Conservation (phyloP, 2,329 filamentous ascomycete genomes). For the Aspergillus sergii region DNA sequence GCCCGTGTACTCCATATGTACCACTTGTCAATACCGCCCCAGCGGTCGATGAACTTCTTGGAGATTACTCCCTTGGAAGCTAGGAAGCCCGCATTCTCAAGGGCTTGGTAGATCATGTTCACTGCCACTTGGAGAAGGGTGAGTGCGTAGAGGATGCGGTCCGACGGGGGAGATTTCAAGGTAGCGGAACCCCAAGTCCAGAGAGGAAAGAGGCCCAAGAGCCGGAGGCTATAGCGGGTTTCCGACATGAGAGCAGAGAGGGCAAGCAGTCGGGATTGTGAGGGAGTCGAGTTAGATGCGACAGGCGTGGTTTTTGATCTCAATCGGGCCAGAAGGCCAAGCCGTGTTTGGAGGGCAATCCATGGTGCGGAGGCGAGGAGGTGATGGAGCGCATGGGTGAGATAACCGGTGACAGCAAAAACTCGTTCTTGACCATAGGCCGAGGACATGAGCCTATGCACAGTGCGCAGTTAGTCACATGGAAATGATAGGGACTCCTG, state of each 20-base stretch:
- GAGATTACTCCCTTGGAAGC: conserved; percentile 70
- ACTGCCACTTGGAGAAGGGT: conserved; percentile 69
- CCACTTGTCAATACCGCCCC: conserved; percentile 60
- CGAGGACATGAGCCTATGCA: conserved; percentile 63
- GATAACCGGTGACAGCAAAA: conserved; percentile 70
- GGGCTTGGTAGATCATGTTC: conserved; percentile 71
- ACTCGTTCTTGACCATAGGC: conserved; percentile 70
- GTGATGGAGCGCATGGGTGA: conserved; percentile 62
- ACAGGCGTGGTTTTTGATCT: conserved; percentile 12
- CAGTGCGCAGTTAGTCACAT: conserved; percentile 11
- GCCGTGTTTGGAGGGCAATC: conserved; percentile 43
- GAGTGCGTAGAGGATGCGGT: conserved; percentile 54
- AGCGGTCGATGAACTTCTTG: conserved; percentile 40
- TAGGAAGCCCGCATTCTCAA: conserved; percentile 84
- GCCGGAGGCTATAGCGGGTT: conserved; percentile 53
- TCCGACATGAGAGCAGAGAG: conserved; percentile 52
- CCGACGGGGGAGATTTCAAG: conserved; percentile 48
- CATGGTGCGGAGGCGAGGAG: conserved; percentile 59
- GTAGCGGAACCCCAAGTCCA: conserved; percentile 76
- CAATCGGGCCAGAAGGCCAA: conserved; percentile 46
- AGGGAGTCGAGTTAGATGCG: conserved; percentile 25
- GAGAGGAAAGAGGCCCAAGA: conserved; percentile 70
- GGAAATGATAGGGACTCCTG: background rate
- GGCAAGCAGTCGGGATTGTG: conserved; percentile 54
- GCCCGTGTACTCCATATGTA: conserved; percentile 75